A percentile compares a stretch with the other conserved stretches of the same genome.
These are phyloP conservation scores for Taphrina confusa DNA, from an alignment of 1,139 yeast species.

Conservation along the genomic window DNA sequence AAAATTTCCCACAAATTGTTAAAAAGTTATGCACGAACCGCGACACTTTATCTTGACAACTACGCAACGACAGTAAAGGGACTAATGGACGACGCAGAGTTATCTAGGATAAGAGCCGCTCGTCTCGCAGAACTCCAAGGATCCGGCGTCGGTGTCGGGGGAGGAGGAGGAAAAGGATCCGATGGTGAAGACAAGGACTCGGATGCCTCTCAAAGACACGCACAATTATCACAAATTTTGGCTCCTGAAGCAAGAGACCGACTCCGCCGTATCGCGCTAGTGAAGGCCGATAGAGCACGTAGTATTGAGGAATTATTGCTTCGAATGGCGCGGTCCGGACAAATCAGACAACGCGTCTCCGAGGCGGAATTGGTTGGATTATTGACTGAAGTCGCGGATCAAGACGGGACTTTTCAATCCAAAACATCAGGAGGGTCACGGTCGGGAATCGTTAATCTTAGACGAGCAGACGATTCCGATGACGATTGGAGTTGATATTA, in stretches of 20 bases:
- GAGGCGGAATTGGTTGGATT: conserved; percentile 82
- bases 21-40: too few species aligned
- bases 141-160: conserved; percentile 37
- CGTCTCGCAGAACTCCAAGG: conserved; percentile 75
- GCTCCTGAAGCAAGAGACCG: conserved; percentile 71
- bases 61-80: too few species aligned
- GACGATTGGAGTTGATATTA: conserved; percentile 28
- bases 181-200: conserved; percentile 2
- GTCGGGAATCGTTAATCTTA: conserved; percentile 55
- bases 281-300: conserved; percentile 83
- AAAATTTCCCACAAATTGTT: not conserved
- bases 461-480: conserved; percentile 34
- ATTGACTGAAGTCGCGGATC: conserved; percentile 78
- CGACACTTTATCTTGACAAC: too few species aligned
- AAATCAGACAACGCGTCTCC: conserved; percentile 65
- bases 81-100: conserved; percentile 61
- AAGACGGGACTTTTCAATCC: conserved; percentile 58
- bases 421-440: too few species aligned
- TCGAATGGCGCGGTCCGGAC: conserved; percentile 76
- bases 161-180: conserved; percentile 37
- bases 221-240: conserved; percentile 26
- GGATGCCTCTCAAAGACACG: conserved; percentile 20
- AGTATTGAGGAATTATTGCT: conserved; percentile 76
- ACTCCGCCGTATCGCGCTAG: conserved; percentile 80
- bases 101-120: conserved; percentile 86